Evolutionary conservation across 345 rosid species (phyloP).

Genomic region (Iberis pinnata): DNA sequence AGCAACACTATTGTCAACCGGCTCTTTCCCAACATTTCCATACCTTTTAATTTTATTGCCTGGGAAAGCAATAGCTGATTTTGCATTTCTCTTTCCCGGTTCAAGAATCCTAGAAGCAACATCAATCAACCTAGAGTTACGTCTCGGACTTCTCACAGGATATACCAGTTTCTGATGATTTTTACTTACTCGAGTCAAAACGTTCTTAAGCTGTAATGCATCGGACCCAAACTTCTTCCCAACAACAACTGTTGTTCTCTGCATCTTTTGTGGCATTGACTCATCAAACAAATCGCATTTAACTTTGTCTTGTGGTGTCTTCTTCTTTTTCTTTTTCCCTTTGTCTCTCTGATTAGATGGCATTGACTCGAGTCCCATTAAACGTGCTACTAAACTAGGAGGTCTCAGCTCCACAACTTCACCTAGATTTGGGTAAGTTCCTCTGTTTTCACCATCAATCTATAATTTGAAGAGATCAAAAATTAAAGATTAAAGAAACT

Average conservation of each 20-base stretch:
- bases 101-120: slow-evolving; percentile 84
- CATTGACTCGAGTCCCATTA: slow-evolving; percentile 93
- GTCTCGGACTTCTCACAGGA: slow-evolving; percentile 56
- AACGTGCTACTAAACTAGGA: slow-evolving; percentile 83
- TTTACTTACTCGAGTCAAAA: slow-evolving; percentile 55
- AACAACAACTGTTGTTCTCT: slow-evolving; percentile 47
- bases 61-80: slow-evolving; percentile 44
- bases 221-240: slow-evolving; percentile 78
- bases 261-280: slow-evolving; percentile 80
- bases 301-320: slow-evolving; percentile 16
- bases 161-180: slow-evolving; percentile 54
- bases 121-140: slow-evolving; percentile 60
- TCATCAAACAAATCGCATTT: slow-evolving; percentile 17
- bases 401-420: slow-evolving; percentile 37
- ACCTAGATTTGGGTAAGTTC: slow-evolving; percentile 51
- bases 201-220: slow-evolving; percentile 68
- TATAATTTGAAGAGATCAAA: slow-evolving; percentile 18
- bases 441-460: slow-evolving; percentile 82
- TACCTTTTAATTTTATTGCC: slow-evolving; percentile 20
- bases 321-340: slow-evolving; percentile 44
- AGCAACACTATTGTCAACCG: slow-evolving; percentile 6
- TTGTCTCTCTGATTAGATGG: slow-evolving; percentile 55
- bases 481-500: background rate
- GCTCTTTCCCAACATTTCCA: slow-evolving; percentile 28
- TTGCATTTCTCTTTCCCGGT: slow-evolving; percentile 66